Evolutionary conservation across 768 basidiomycete species (phyloP).

Genomic region (Lyophyllum decastes): DNA sequence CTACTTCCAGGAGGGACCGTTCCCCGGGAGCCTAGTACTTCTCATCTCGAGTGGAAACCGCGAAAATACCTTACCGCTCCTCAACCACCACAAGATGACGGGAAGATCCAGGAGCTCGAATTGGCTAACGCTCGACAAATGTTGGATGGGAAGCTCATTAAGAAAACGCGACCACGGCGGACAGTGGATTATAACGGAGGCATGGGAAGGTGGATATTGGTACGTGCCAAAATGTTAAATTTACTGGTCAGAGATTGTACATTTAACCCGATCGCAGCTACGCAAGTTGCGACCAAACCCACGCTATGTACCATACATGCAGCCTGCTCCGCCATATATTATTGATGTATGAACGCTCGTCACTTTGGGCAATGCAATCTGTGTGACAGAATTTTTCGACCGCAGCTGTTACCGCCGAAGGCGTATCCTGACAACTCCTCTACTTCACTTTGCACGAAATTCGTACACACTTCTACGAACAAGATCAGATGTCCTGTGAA

Average conservation of each 20-base stretch:
- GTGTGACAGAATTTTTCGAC: constrained; percentile 16
- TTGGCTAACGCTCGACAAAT: constrained; percentile 70
- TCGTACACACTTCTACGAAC: constrained; percentile 97
- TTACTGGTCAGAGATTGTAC: neutral
- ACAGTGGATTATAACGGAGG: constrained; percentile 96
- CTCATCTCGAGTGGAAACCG: constrained; percentile 76
- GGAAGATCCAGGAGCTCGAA: constrained; percentile 75
- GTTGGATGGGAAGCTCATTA: constrained; percentile 80
- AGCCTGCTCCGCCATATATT: constrained; percentile 86
- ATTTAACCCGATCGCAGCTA: constrained; percentile 41
- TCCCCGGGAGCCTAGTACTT: constrained; percentile 32
- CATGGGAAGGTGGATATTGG: constrained; percentile 83
- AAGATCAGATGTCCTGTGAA: constrained; percentile 98
- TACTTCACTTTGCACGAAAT: constrained; percentile 94
- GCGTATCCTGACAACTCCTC: constrained; percentile 91
- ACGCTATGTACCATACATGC: constrained; percentile 71
- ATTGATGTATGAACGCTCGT: constrained; percentile 67
- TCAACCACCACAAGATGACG: constrained; percentile 77
- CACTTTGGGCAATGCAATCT: constrained; percentile 18
- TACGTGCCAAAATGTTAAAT: constrained; percentile 37
- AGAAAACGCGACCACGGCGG: constrained; percentile 89
- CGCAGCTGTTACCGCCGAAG: constrained; percentile 88
- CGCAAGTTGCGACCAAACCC: constrained; percentile 81
- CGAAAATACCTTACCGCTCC: constrained; percentile 70
- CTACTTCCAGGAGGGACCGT: constrained; percentile 51